Percentiles rank a stretch among this genome's conserved stretches.
Conservation (phyloP, 2,329 filamentous ascomycete species). For the Fusarium cyanostomum region DNA sequence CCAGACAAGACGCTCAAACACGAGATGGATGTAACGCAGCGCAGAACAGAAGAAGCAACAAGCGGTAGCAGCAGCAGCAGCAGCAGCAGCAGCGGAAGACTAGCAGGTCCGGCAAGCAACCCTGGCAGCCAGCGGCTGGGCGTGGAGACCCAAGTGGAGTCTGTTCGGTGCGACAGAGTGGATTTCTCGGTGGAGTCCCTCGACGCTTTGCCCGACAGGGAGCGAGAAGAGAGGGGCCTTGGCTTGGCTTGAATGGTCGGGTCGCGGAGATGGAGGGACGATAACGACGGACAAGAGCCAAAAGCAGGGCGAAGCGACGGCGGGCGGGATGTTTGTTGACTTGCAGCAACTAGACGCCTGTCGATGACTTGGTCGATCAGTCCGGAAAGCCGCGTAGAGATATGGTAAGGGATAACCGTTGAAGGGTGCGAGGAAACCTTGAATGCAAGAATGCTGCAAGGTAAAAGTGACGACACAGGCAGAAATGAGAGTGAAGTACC, state of each 20-base stretch:
- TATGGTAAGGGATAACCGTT: conserved; percentile 17
- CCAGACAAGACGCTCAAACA: conserved; percentile 40
- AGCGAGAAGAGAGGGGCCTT: conserved; percentile 27
- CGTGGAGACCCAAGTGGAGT: conserved; percentile 36
- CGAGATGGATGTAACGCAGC: conserved; percentile 28
- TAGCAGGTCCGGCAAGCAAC: conserved; percentile 20
- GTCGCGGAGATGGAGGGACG: conserved; percentile 14
- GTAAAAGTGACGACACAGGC: conserved; percentile 27
- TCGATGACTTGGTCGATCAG: conserved; percentile 14
- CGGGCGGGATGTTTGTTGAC: conserved; percentile 2
- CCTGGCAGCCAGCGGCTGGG: conserved; percentile 32
- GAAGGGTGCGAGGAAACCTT: conserved; percentile 9
- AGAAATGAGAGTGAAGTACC: conserved; percentile 13
- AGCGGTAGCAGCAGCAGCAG: conserved; percentile 1
- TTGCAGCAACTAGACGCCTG: conserved; percentile 8
- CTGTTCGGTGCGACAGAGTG: conserved; percentile 27
- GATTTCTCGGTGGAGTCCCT: conserved; percentile 32
- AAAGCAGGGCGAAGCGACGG: conserved; percentile 24
- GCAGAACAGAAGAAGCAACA: conserved; percentile 1
- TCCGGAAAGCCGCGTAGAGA: no score
- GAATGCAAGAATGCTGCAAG: conserved; percentile 14
- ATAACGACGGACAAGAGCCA: conserved; percentile 27
- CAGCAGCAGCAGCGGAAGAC: not conserved
- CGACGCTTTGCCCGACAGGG: conserved; percentile 39
- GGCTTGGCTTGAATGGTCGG: conserved; percentile 23